A percentile compares a stretch with the other conserved stretches of the same genome.
Evolutionary conservation across 768 basidiomycete species (phyloP).

Genomic region (Mycena capillaripes): DNA sequence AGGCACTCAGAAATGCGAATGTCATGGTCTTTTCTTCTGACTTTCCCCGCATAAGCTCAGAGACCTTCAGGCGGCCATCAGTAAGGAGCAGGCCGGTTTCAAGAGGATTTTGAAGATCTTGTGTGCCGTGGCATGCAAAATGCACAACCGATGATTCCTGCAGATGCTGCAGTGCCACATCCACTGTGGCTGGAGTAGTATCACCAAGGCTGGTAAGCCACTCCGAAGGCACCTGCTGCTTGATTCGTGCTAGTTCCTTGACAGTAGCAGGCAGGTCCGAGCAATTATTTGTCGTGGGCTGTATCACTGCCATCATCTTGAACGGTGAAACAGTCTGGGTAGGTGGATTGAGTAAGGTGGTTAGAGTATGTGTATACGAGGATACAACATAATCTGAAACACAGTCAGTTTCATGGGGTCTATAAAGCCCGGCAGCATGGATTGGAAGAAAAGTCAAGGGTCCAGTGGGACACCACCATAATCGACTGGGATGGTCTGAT

Average conservation of each 20-base stretch:
- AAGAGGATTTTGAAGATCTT: slow-evolving; percentile 40
- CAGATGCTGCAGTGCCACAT: slow-evolving; percentile 2
- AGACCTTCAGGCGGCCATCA: slow-evolving; percentile 35
- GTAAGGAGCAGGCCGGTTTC: slow-evolving; percentile 16
- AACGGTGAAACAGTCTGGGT: background rate
- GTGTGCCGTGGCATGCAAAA: slow-evolving; percentile 49
- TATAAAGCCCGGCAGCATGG: slow-evolving; percentile 35
- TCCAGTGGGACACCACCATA: slow-evolving; percentile 23
- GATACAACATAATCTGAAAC: slow-evolving; percentile 36
- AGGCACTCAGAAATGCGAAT: slow-evolving; percentile 50
- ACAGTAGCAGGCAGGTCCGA: background rate
- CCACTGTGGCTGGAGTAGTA: background rate
- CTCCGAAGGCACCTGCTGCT: background rate
- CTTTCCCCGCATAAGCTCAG: slow-evolving; percentile 39
- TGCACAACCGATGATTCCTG: slow-evolving; percentile 41
- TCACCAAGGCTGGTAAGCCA: slow-evolving; percentile 3
- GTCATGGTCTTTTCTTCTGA: background rate
- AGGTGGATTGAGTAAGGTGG: slow-evolving; percentile 10
- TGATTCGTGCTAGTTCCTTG: slow-evolving; percentile 10
- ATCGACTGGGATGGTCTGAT: background rate
- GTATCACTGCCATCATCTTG: slow-evolving; percentile 15
- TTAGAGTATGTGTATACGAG: slow-evolving; percentile 36
- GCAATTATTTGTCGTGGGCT: background rate
- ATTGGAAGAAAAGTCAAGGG: slow-evolving; percentile 27
- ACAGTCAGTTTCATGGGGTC: background rate